Conservation (phyloP, 75 land plant species). For the Ceratopteris richardii region DNA sequence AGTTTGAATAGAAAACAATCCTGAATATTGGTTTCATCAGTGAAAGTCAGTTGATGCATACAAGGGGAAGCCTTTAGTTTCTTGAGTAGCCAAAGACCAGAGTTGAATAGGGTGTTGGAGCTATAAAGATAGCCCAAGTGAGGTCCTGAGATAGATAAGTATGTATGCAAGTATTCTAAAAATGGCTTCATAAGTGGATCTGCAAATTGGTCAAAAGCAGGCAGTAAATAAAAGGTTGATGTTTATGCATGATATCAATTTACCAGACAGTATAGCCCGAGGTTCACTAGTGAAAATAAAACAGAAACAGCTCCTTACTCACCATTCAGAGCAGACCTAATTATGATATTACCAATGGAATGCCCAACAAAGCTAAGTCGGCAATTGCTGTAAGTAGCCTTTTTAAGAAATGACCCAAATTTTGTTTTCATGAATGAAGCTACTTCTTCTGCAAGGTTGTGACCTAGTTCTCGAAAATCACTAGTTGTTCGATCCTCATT, state of each 20-base stretch:
- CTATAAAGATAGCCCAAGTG: slow-evolving; percentile 84
- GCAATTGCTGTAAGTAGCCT: slow-evolving; percentile 39
- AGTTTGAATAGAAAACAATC: slow-evolving; percentile 80
- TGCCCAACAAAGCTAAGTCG: slow-evolving; percentile 90
- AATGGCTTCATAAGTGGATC: slow-evolving; percentile 67
- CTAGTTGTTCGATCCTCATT: slow-evolving; percentile 81
- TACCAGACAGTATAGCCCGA: neutral
- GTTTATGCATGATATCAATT: too few species aligned
- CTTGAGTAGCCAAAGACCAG: slow-evolving; percentile 85
- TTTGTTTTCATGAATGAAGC: slow-evolving; percentile 50
- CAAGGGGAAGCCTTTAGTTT: slow-evolving; percentile 72
- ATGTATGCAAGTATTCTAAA: slow-evolving; percentile 53
- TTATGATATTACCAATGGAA: slow-evolving; percentile 82
- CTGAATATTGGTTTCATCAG: slow-evolving; percentile 65
- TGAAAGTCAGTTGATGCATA: slow-evolving; percentile 82
- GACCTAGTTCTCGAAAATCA: slow-evolving; percentile 79
- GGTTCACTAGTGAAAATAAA: neutral
- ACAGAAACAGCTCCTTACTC: neutral
- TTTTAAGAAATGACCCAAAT: slow-evolving; percentile 48
- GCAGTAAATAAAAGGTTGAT: neutral
- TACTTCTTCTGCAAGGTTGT: slow-evolving; percentile 73
- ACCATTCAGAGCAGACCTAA: slow-evolving; percentile 77
- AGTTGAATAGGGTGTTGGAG: slow-evolving; percentile 78
- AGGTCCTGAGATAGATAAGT: slow-evolving; percentile 77
- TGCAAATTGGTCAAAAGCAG: slow-evolving; percentile 22